Conservation (phyloP, 148 eudicot genomes). For the Rhododendron simsii region DNA sequence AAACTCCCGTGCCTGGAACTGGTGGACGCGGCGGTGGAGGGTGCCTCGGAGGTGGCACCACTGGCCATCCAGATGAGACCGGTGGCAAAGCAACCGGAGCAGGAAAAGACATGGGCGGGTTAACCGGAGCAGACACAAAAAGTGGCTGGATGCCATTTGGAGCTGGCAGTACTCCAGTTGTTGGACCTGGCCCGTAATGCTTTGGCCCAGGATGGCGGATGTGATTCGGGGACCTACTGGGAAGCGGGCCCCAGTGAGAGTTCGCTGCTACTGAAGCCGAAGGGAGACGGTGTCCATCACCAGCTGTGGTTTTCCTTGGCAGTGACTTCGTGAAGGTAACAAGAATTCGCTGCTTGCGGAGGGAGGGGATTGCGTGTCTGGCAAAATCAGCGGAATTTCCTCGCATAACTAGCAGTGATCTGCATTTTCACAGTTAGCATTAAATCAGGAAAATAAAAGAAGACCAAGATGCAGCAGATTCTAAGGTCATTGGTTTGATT, state of each 20-base stretch:
- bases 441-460: constrained; percentile 1
- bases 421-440: constrained; percentile 15
- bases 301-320: constrained; percentile 26
- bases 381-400: constrained; percentile 48
- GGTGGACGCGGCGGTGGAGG: constrained; percentile 49
- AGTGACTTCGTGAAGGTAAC: constrained; percentile 45
- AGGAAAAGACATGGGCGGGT: constrained; percentile 35
- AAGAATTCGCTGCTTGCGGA: constrained; percentile 44
- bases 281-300: constrained; percentile 21
- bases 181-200: constrained; percentile 34
- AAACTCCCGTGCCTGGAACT: constrained; percentile 65
- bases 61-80: constrained; percentile 36
- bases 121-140: constrained; percentile 32
- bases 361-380: constrained; percentile 44
- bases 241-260: constrained; percentile 45
- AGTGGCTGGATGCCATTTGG: constrained; percentile 42
- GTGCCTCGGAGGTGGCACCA: constrained; percentile 27
- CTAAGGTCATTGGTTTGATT: background rate
- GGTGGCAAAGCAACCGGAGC: constrained; percentile 44
- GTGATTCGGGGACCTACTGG: constrained; percentile 33
- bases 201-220: constrained; percentile 38
- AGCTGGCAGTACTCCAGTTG: constrained; percentile 41
- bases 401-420: constrained; percentile 59
- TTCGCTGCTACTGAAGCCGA: constrained; percentile 22
- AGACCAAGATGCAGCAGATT: background rate